phyloP scores from a whole-genome alignment of 148 eudicot genomes.

The Vaccinium darrowii region DNA sequence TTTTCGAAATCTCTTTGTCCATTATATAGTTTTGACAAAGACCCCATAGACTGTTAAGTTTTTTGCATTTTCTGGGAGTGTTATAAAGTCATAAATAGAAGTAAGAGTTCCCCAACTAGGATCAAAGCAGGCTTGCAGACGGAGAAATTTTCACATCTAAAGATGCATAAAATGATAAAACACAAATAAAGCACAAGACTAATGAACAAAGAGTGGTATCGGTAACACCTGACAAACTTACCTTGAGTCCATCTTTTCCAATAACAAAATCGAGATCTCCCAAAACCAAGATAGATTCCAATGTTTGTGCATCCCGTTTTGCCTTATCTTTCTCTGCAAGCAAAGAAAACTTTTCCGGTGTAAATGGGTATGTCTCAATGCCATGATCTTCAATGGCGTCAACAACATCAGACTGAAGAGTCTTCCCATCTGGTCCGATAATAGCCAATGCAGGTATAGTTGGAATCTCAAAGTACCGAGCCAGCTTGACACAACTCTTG shows the following conservation, averaged over 20 bases:
- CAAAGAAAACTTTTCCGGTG: conserved; percentile 58
- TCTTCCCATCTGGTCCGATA: conserved; percentile 72
- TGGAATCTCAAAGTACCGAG: conserved; percentile 55
- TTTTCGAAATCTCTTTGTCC: too few species aligned
- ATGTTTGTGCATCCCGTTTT: conserved; percentile 27
- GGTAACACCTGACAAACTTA: conserved; percentile 12
- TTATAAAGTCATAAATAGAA: neutral
- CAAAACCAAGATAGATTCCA: conserved; percentile 66
- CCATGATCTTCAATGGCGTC: conserved; percentile 64
- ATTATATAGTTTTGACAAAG: neutral
- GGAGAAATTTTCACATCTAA: neutral
- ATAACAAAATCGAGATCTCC: conserved; percentile 57
- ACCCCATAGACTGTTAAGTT: neutral
- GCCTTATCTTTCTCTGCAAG: conserved; percentile 61
- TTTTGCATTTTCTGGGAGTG: neutral
- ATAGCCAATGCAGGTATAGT: conserved; percentile 52
- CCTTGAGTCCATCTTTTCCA: conserved; percentile 58
- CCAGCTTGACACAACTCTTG: conserved; percentile 44
- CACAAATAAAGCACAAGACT: neutral
- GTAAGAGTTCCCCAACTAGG: neutral
- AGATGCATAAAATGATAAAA: neutral
- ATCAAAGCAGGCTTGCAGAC: neutral
- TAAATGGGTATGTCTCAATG: conserved; percentile 57
- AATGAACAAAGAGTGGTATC: neutral
- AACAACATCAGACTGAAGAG: conserved; percentile 55